Conservation (phyloP, 2,329 filamentous ascomycete genomes). For the Diaporthe australafricana region DNA sequence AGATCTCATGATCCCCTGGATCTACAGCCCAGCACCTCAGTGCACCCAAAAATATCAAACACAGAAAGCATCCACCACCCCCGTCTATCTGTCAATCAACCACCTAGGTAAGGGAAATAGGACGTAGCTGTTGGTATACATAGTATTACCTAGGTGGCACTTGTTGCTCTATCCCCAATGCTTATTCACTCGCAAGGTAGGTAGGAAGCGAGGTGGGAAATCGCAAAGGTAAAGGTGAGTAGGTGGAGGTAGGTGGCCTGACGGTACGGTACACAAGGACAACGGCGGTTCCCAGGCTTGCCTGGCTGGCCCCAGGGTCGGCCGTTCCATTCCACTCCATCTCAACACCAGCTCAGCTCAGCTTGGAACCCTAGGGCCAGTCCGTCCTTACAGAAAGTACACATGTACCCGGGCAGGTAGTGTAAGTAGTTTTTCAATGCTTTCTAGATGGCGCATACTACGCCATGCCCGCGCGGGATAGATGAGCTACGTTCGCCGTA, state of each 20-base stretch:
- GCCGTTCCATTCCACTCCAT: neutral
- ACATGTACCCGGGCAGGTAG: neutral
- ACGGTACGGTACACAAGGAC: neutral
- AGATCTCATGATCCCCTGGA: slow-evolving; percentile 28
- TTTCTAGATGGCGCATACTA: slow-evolving; percentile 26
- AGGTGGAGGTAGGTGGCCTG: neutral
- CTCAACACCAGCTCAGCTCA: neutral
- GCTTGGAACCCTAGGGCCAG: neutral
- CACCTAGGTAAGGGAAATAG: too few relatives aligned
- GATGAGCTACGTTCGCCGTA: neutral
- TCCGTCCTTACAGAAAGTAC: neutral
- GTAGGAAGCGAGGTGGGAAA: neutral
- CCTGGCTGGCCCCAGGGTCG: too few relatives aligned
- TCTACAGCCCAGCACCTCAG: neutral
- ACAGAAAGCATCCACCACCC: neutral
- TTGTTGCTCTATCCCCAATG: neutral
- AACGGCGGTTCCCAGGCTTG: too few relatives aligned
- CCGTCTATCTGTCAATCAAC: too few relatives aligned
- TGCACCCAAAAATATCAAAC: neutral
- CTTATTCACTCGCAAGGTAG: neutral
- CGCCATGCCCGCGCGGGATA: slow-evolving; percentile 20
- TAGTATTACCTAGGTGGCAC: too few relatives aligned
- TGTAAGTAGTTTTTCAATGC: slow-evolving; percentile 12
- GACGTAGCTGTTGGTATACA: too few relatives aligned
- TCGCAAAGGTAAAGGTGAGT: neutral